Evolutionary conservation across 73 alveolate species (phyloP), one percentile per base, ranked within the genome.

Genomic region (Stentor coeruleus): DNA sequence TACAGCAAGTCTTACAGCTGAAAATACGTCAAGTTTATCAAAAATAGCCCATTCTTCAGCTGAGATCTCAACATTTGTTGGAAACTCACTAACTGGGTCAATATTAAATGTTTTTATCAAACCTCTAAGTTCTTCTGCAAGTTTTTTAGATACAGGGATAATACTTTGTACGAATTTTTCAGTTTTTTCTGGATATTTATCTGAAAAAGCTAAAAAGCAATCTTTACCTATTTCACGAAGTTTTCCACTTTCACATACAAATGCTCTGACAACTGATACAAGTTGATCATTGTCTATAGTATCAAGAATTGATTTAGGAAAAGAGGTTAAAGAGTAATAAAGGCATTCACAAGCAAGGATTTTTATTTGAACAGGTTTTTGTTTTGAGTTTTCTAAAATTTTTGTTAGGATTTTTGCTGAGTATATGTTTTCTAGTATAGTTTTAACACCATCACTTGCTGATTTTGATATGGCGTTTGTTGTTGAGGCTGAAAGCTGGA

Each of bases 381-480:
- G n/a, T 66, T 66, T 66, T 20, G 40, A 66, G 37, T 66, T 66
- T 66, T 66, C 79, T 28, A 31, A 26, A 33, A 66, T 33, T 31
- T 66, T 66, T 66, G 33, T 37, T 20, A 66, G 40, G n/a, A 66
- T 33, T 66, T 66, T 66, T 31, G 40, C n/a, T 20, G 79, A 66
- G 33, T 66, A 66, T 28, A 66, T 31, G 79, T 33, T 66, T 66
- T 66, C 79, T 20, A 66, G 11, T 14, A 66, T 66, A 40, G n/a
- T 20, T 31, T 66, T 66, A 20, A 66, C 20, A 31, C 79, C 79
- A 11, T 66, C 79, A 1, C 15, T 28, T 20, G 40, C 79, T 66
- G 79, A 66, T 2, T 66, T 66, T 0, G 79, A 66, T 28, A 66
- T 66, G 15, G 37, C 40, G 79, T 66, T 66, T 66, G 79, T 66